Evolutionary conservation across 306 rosid species (phyloP).

Genomic region (Clitoria ternatea): DNA sequence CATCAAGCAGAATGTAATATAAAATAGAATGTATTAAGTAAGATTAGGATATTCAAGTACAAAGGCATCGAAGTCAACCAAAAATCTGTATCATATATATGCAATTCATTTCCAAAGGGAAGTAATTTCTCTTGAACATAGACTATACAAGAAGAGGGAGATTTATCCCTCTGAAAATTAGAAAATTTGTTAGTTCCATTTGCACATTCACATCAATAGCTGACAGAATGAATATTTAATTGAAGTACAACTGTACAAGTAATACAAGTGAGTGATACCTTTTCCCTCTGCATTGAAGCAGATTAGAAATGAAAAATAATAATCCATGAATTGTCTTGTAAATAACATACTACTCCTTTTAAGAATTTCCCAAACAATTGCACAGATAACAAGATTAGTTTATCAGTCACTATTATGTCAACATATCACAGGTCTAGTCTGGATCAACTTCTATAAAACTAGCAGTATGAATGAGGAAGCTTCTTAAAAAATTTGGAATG

Average conservation of each 20-base stretch:
- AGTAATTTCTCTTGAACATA: neutral
- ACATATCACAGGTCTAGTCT: too few species aligned
- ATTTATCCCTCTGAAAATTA: neutral
- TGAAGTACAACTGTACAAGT: too few species aligned
- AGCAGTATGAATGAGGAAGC: too few species aligned
- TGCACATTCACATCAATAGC: neutral
- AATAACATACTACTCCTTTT: neutral
- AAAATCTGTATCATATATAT: neutral
- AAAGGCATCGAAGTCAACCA: conserved; percentile 22
- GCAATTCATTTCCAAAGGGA: conserved; percentile 12
- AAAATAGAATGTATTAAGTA: neutral
- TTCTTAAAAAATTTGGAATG: too few species aligned
- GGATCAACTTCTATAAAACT: too few species aligned
- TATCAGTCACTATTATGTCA: neutral
- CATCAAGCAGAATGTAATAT: neutral
- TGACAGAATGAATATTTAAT: neutral
- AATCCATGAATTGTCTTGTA: neutral
- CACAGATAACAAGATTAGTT: neutral
- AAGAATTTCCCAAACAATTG: conserved; percentile 9
- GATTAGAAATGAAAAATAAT: neutral
- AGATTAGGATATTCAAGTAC: neutral
- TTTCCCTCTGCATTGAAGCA: conserved; percentile 5
- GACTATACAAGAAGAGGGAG: neutral
- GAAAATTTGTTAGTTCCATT: neutral
- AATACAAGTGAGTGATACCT: neutral